phyloP scores from a whole-genome alignment of 2,329 filamentous ascomycete genomes.

The Aureobasidium leucospermi region DNA sequence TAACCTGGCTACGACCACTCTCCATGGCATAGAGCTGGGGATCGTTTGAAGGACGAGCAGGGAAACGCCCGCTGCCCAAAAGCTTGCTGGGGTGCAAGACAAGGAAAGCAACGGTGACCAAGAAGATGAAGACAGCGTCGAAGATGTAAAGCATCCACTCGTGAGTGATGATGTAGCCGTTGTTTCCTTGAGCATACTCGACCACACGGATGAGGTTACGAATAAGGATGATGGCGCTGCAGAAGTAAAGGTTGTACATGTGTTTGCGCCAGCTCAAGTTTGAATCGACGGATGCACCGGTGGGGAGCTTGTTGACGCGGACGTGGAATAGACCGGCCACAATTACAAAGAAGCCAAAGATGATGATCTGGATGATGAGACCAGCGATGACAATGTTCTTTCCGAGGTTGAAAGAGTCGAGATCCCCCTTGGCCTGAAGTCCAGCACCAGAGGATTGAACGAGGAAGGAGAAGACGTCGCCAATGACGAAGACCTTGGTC shows the following conservation, averaged over 20 bases:
- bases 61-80: background rate
- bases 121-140: slow-evolving; percentile 32
- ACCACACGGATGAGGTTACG: slow-evolving; percentile 42
- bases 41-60: background rate
- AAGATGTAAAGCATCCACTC: slow-evolving; percentile 36
- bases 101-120: slow-evolving; percentile 20
- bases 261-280: slow-evolving; percentile 31
- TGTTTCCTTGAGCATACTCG: slow-evolving; percentile 41
- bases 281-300: slow-evolving; percentile 18
- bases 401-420: slow-evolving; percentile 29
- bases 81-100: slow-evolving; percentile 13
- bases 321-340: slow-evolving; percentile 24
- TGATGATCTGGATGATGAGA: slow-evolving; percentile 43
- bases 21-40: slow-evolving; percentile 7
- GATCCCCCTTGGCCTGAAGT: slow-evolving; percentile 27
- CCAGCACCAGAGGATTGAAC: slow-evolving; percentile 40
- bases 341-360: slow-evolving; percentile 44
- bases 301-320: slow-evolving; percentile 20
- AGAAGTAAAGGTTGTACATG: slow-evolving; percentile 37
- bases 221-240: slow-evolving; percentile 41
- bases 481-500: slow-evolving; percentile 42
- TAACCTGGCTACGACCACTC: background rate
- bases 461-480: slow-evolving; percentile 43
- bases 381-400: slow-evolving; percentile 42
- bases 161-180: slow-evolving; percentile 37